A percentile compares a stretch with the other conserved stretches of the same genome.
phyloP scores from a whole-genome alignment of 352 stramenopile genomes.

The Pythium monospermum region DNA sequence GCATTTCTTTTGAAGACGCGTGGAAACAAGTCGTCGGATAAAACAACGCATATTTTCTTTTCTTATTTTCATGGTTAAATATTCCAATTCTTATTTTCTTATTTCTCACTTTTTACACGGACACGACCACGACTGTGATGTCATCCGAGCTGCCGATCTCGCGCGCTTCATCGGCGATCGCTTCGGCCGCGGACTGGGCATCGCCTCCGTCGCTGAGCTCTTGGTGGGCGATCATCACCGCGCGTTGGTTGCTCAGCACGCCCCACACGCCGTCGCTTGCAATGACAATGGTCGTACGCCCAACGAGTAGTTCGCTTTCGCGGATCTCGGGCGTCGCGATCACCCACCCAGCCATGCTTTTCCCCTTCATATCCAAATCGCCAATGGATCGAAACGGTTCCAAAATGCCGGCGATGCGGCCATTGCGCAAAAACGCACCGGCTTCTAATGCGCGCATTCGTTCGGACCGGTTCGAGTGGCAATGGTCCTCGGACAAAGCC shows the following conservation, averaged over 20 bases:
- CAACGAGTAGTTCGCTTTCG: conserved; percentile 35
- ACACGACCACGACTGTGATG: conserved; percentile 52
- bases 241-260: conserved; percentile 55
- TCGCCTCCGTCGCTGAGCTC: conserved; percentile 25
- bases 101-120: conserved; percentile 21
- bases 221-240: conserved; percentile 41
- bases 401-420: conserved; percentile 67
- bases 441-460: conserved; percentile 49
- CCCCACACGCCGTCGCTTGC: conserved; percentile 76
- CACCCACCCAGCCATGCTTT: conserved; percentile 68
- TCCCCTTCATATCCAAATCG: conserved; percentile 78
- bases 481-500: conserved; percentile 68
- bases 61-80: neutral
- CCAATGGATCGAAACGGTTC: conserved; percentile 83
- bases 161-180: conserved; percentile 44
- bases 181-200: conserved; percentile 41
- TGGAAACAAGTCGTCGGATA: conserved; percentile 9
- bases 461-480: conserved; percentile 51
- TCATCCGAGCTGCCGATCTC: conserved; percentile 60
- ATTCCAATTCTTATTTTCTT: neutral
- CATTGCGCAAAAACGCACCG: conserved; percentile 64
- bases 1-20: conserved; percentile 2
- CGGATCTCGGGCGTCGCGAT: conserved; percentile 66
- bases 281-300: conserved; percentile 47
- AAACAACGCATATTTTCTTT: neutral